Evolutionary conservation across 2,329 filamentous ascomycete genomes (phyloP).

Genomic region (Diplodia seriata): DNA sequence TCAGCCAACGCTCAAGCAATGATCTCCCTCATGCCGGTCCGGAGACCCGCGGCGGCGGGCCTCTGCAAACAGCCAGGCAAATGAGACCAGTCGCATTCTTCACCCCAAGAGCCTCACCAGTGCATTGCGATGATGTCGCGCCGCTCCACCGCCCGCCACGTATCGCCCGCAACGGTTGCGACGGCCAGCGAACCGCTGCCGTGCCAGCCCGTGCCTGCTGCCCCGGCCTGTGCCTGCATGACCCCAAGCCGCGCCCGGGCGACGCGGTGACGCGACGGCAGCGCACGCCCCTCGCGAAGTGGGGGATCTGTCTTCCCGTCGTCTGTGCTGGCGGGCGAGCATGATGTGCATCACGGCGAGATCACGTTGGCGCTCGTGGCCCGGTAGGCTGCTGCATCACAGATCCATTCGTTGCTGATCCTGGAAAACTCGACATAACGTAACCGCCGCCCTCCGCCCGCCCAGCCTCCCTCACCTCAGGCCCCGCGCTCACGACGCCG

Average conservation of each 20-base stretch:
- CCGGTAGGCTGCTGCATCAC: constrained; percentile 26
- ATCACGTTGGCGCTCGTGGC: constrained; percentile 31
- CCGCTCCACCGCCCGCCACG: constrained; percentile 24
- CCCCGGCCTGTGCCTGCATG: constrained; percentile 19
- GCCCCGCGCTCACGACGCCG: constrained; percentile 15
- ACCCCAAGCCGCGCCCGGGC: background rate
- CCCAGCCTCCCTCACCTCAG: background rate
- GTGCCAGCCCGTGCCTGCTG: constrained; percentile 6
- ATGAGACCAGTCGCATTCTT: constrained; percentile 31
- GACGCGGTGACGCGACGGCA: constrained; percentile 28
- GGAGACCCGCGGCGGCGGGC: constrained; percentile 26
- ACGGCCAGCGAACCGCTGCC: constrained; percentile 17
- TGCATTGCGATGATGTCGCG: constrained; percentile 19
- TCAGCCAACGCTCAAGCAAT: constrained; percentile 25
- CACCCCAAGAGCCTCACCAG: constrained; percentile 26
- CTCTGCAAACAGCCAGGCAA: constrained; percentile 30
- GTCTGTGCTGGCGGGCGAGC: constrained; percentile 24
- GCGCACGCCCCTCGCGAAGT: constrained; percentile 29
- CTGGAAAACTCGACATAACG: constrained; percentile 26
- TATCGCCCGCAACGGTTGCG: constrained; percentile 25
- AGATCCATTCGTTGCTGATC: constrained; percentile 25
- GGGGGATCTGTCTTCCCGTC: constrained; percentile 24
- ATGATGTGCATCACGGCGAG: constrained; percentile 30
- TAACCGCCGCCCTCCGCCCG: constrained; percentile 13
- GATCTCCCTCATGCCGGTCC: constrained; percentile 30